phyloP scores from a whole-genome alignment of 495 filamentous ascomycete genomes.

The Talaromyces trachyspermus region DNA sequence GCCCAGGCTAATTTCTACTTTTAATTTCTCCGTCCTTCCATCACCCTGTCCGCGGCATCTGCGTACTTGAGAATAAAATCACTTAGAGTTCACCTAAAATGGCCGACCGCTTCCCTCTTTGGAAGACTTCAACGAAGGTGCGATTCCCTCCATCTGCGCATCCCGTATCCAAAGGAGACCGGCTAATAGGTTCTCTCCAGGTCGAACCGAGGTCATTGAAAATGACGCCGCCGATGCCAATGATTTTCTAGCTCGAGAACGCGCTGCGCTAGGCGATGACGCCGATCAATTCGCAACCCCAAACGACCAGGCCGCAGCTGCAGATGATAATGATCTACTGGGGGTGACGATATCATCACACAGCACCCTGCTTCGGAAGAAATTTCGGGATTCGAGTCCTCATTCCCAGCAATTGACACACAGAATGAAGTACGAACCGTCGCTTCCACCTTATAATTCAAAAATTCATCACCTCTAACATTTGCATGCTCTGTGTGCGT shows the following conservation, averaged over 20 bases:
- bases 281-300: conserved; percentile 81
- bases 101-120: conserved; percentile 94
- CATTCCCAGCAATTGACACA: conserved; percentile 77
- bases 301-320: conserved; percentile 54
- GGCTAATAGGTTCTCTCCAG: conserved; percentile 34
- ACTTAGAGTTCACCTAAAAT: too few species aligned
- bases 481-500: conserved; percentile 2
- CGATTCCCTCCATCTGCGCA: conserved; percentile 32
- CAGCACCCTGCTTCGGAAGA: conserved; percentile 41
- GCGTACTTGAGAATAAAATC: too few species aligned
- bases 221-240: conserved; percentile 42
- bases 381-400: conserved; percentile 71
- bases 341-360: conserved; percentile 48
- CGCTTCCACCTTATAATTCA: too few species aligned
- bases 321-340: conserved; percentile 61
- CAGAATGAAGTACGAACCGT: conserved; percentile 62
- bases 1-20: too few species aligned
- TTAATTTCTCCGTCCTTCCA: too few species aligned
- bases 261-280: conserved; percentile 82
- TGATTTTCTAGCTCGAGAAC: conserved; percentile 87
- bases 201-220: conserved; percentile 49
- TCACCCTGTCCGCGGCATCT: too few species aligned
- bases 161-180: too few species aligned
- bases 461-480: conserved; percentile 1
- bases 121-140: conserved; percentile 91